Base-by-base conservation (phyloP, 2,329 filamentous ascomycete species). In the Paecilomyces fulvus region DNA sequence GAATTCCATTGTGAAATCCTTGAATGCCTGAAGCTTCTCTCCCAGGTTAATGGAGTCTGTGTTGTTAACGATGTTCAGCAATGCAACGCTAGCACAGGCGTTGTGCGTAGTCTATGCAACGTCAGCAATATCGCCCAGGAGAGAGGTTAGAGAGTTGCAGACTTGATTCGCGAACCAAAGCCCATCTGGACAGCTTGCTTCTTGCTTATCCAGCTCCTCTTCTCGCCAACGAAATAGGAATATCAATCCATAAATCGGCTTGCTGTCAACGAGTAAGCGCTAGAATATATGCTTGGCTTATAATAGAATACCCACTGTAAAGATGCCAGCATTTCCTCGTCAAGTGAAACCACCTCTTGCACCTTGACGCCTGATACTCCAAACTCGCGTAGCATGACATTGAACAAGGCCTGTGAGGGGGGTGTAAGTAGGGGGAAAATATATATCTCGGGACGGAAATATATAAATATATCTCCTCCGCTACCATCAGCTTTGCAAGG, bases 121-220 rank as follows among this genome's bases (percentile, higher is more conserved):
- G 25, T 28, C 49, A 30, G 33, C 49, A 64, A 11, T 61, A 59
- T 21, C 7, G 21, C 12, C 14, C 14, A 49, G 25, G n/a, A 37
- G 8, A 30, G 1, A 28, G 17, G 25, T 33, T n/a, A n/a, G n/a
- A n/a, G 46, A 7, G 37, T 23, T 23, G 64, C 75, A 20, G 68
- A 89, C 87, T 75, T 95, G 92, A 66, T 96, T 96, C 28, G 92
- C 91, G 70, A 96, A 97, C 92, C 94, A 99, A 17, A 97, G 77
- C 30, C 83, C 76, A 2, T 83, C 75, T 0, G 85, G 85, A 60
- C 82, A 86, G 59, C 70, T 79, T 49, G 75, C 77, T 59, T 81
- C 77, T 56, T 79, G 74, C 65, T 75, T 82, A 62, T 70, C 69
- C 4, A 73, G 69, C 55, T 83, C 79, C n/a, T 80, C 78, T 30